Conservation (phyloP, 2,329 filamentous ascomycete species). For the Arthroderma sp. region DNA sequence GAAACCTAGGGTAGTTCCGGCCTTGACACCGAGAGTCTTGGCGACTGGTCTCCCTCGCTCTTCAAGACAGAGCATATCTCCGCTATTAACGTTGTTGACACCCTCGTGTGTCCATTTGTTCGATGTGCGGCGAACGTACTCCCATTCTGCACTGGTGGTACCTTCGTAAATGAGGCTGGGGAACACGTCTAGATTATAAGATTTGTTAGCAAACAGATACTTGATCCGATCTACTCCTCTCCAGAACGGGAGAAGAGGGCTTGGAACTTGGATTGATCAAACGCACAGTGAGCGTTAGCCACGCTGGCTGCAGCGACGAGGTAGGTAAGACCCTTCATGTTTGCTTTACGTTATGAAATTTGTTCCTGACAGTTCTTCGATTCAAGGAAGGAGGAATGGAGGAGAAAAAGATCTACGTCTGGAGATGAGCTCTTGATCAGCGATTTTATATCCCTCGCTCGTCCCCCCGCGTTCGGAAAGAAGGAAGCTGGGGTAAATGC, state of each 20-base stretch:
- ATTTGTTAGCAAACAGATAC: neutral
- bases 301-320: neutral
- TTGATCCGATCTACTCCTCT: neutral
- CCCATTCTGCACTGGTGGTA: neutral
- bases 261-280: neutral
- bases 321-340: neutral
- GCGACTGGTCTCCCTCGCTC: neutral
- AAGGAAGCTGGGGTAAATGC: too few relatives aligned
- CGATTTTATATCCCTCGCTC: too few relatives aligned
- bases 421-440: too few relatives aligned
- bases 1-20: slow-evolving; percentile 34
- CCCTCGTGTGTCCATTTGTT: slow-evolving; percentile 2
- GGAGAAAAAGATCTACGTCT: too few relatives aligned
- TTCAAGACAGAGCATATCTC: neutral
- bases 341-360: neutral
- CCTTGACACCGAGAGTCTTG: slow-evolving; percentile 16
- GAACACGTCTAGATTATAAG: neutral
- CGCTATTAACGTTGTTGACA: neutral
- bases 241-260: neutral
- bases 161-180: neutral
- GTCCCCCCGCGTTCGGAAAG: too few relatives aligned
- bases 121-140: neutral
- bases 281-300: neutral
- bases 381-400: too few relatives aligned
- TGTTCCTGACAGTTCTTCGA: too few relatives aligned